Base-by-base conservation (phyloP, 768 basidiomycete species). In the Postia placenta region DNA sequence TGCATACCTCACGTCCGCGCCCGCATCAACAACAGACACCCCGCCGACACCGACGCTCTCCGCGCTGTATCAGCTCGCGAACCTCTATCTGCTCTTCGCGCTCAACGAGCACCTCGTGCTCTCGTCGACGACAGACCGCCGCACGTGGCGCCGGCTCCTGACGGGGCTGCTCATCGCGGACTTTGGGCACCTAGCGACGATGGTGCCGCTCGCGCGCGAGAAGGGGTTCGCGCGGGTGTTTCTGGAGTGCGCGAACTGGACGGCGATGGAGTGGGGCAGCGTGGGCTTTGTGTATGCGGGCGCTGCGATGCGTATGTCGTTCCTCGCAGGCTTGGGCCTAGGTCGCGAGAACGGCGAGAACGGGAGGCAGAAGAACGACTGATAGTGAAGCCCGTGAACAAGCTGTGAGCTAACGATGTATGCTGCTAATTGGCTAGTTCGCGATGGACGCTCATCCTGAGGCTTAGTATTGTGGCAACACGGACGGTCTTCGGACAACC, bases 191-290 rank as follows among this genome's bases (percentile, higher is more conserved):
- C 62, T 78, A 9, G 50, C 64, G 26, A 72, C 69, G 30, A 74
- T 76, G 71, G 61, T 65, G 7, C 72, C 74, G 11, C 61, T 72
- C 7, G 75, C 73, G 17, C 47, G 25, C 28, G 58, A 58, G 50
- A 58, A 56, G 50, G 58, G 56, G 5, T 52, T 51, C 11, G 40
- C 43, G 4, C 67, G 66, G 11, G 68, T 74, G 19, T 77, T 70
- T 53, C 70, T 72, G 69, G 60, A 62, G 17, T 61, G 73, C n/a
- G 66, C 66, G 69, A 66, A 65, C 33, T 78, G 75, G 75, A 75
- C 75, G 53, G 74, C 73, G 45, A 76, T 78, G 76, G 64, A 66
- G 20, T 78, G 73, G 74, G 75, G 77, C 0, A 76, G 74, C 40
- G 69, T 77, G n/a, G 75, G 74, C 11, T 76, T 77, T 40, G 76